phyloP scores from a whole-genome alignment of 169 alveolate species.

The Eimeria nieschulzi region DNA sequence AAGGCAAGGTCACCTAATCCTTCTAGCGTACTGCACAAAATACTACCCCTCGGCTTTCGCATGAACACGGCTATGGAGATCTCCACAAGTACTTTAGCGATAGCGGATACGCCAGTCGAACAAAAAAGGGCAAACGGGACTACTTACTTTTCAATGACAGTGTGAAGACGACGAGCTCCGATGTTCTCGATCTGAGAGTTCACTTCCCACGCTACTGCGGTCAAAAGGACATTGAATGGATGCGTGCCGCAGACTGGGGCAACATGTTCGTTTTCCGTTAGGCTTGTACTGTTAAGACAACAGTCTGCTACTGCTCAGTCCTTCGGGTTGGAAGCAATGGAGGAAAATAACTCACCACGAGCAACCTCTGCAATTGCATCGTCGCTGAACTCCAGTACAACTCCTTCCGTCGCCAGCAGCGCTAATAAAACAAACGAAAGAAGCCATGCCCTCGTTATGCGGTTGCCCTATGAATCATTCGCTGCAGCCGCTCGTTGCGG shows the following conservation, averaged over 20 bases:
- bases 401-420: constrained; percentile 87
- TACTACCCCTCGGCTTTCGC: not conserved
- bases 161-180: constrained; percentile 93
- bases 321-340: not conserved
- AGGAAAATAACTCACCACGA: constrained; percentile 33
- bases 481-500: not conserved
- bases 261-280: not conserved
- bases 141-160: constrained; percentile 86
- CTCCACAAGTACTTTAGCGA: not conserved
- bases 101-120: not conserved
- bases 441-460: not conserved
- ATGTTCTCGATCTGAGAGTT: constrained; percentile 88
- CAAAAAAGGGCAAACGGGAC: not conserved
- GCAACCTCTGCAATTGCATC: constrained; percentile 76
- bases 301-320: not conserved
- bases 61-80: not conserved
- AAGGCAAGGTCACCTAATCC: not conserved
- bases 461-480: not conserved
- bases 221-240: not conserved
- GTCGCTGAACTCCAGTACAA: constrained; percentile 80
- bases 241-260: not conserved
- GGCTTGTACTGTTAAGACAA: not conserved
- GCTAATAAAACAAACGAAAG: constrained; percentile 61
- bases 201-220: constrained; percentile 83
- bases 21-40: not conserved